These are phyloP conservation scores for Salvia miltiorrhiza DNA, from an alignment of 257 asterid genomes.

Conservation along the genomic window DNA sequence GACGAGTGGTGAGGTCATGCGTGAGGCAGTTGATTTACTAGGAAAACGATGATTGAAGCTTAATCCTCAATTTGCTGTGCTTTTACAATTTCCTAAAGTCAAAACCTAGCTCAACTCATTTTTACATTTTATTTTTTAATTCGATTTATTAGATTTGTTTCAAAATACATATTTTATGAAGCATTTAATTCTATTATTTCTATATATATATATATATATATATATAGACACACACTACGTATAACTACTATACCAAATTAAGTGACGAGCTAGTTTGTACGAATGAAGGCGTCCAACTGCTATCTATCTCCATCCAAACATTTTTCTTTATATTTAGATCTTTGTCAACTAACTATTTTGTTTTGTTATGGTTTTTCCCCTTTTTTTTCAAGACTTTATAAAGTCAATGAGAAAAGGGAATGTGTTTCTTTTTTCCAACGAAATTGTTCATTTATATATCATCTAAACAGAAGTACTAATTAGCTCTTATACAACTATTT, in stretches of 20 bases:
- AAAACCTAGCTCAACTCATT: constrained; percentile 20
- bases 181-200: not conserved
- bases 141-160: not conserved
- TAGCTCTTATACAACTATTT: not conserved
- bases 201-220: no score
- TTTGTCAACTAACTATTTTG: not conserved
- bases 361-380: not conserved
- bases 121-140: not conserved
- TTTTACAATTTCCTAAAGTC: constrained; percentile 39
- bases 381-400: not conserved
- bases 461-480: not conserved
- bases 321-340: not conserved
- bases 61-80: constrained; percentile 31
- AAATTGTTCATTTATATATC: not conserved
- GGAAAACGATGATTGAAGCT: constrained; percentile 35
- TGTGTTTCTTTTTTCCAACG: not conserved
- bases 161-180: not conserved
- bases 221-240: no score
- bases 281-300: no score
- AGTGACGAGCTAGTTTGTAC: no score
- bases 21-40: not conserved
- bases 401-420: constrained; percentile 1
- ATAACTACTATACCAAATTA: no score
- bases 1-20: constrained; percentile 11
- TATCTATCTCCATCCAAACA: constrained; percentile 3